Evolutionary conservation across 1,139 yeast genomes (phyloP), one percentile per base, ranked within the genome.

Genomic region (Taiozyma onychis): DNA sequence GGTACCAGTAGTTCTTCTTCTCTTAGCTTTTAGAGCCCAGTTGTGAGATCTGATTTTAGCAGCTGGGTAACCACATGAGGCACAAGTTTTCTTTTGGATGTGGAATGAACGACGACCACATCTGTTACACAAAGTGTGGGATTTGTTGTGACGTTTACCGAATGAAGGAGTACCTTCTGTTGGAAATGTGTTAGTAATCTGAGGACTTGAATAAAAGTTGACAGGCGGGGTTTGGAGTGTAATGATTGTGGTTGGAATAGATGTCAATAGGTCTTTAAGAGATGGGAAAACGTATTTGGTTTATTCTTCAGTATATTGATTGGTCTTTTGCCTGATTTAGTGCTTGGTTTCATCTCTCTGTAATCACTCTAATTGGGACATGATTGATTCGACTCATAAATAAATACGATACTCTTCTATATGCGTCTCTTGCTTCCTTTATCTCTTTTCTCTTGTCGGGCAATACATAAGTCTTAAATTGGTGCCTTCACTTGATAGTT

Each of bases 71-170:
- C 99, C 99, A 81, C 99, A 93, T 67, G 95, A 79, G 75, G 99
- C 75, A 82, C 99, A 93, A 71, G 97, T 90, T 85, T 89, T 87
- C 96, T 91, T 93, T 83, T 93, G 99, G 76, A 86, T 78, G 83
- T 95, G 99, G 96, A 91, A 93, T 60, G 97, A 86, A 83, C 98
- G 96, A 74, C 83, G 80, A 71, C 98, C 98, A 83, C 99, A 93
- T 87, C 98, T 90, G 85, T 86, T 89, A 85, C 99, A 95, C 80
- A 91, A 83, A 74, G 95, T 88, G 90, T 93, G 99, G 75, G 98
- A 86, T 84, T 95, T 95, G 95, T 88, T 91, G 90, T 93, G 98
- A 80, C 95, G 90, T 83, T 91, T 93, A 86, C 99, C 98, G 84
- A 89, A 86, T 77, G 97, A 89, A 83, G 98, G 96, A 78, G 99